phyloP scores from a whole-genome alignment of 192 early-diverging fungal species.

The Diversispora eburnea region DNA sequence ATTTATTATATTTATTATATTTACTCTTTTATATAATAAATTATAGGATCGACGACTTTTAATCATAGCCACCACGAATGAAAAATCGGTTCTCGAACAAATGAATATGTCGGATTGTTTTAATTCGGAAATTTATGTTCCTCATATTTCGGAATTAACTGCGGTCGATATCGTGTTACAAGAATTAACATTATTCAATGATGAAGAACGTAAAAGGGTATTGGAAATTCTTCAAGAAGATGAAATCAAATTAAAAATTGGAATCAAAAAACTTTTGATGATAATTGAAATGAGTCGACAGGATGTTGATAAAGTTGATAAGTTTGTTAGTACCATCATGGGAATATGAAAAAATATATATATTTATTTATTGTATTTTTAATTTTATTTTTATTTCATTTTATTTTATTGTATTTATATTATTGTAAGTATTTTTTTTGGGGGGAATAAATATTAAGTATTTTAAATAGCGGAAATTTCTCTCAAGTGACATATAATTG shows the following conservation, averaged over 20 bases:
- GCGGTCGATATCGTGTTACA: slow-evolving; percentile 70
- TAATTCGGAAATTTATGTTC: slow-evolving; percentile 78
- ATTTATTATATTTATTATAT: too few species aligned
- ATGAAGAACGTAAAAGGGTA: slow-evolving; percentile 57
- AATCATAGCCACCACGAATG: slow-evolving; percentile 86
- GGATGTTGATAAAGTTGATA: slow-evolving; percentile 72
- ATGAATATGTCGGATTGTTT: slow-evolving; percentile 89
- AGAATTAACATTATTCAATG: slow-evolving; percentile 66
- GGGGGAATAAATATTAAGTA: too few species aligned
- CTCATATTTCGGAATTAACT: slow-evolving; percentile 66
- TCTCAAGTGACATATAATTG: too few species aligned
- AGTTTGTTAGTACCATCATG: slow-evolving; percentile 63
- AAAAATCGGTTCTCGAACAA: slow-evolving; percentile 72
- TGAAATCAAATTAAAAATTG: slow-evolving; percentile 58
- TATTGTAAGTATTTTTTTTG: too few species aligned
- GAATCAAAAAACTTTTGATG: slow-evolving; percentile 91
- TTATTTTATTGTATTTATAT: too few species aligned
- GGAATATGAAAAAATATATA: too few species aligned
- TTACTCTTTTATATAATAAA: neutral
- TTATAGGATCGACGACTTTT: slow-evolving; percentile 67
- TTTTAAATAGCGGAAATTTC: too few species aligned
- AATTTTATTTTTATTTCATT: too few species aligned
- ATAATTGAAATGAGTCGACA: slow-evolving; percentile 89
- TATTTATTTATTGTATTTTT: too few species aligned
- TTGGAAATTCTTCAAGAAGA: slow-evolving; percentile 51